Evolutionary conservation across 1,284 basidiomycete genomes (phyloP), one percentile per base, ranked within the genome.

Genomic region (Athelia psychrophila): DNA sequence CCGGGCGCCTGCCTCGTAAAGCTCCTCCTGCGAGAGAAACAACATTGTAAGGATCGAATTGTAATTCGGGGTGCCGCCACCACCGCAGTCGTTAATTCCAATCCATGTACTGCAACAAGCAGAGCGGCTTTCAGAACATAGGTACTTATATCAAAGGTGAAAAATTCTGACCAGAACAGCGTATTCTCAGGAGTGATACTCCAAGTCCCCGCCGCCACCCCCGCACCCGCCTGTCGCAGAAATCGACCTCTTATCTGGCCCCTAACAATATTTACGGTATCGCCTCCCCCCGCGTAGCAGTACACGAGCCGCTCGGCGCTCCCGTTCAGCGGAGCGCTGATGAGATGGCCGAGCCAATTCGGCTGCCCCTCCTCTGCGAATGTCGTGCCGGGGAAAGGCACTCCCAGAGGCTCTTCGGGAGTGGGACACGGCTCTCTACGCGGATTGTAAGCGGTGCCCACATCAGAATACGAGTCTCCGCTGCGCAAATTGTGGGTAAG

Each of bases 341-440:
- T 51, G 38, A 67, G 52, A 47, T 65, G 62, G n/a, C 63, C 63
- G 4, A 66, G 62, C 65, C 65, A 67, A 52, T 66, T 66, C 2
- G 65, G 58, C 27, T 56, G 49, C 3, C 52, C 57, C 2, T 16
- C 30, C 35, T 65, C 65, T 12, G 54, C 55, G 44, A 56, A 64
- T 5, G 58, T 60, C 16, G 42, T 27, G 1, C 64, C 65, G 1
- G 65, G 65, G 48, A 65, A 66, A 3, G 51, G 44, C 3, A 64
- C 58, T 2, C 65, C 65, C 3, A 67, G 52, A 1, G 65, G 65
- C 15, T 59, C 23, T 23, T 57, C 54, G 18, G 38, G 20, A 2
- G 56, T 57, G 4, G 60, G 56, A 19, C 45, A 49, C 2, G 57
- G 54, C n/a, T 42, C 38, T n/a, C n/a, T 9, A 6, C n/a, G 30